Evolutionary conservation across 1,284 basidiomycete genomes (phyloP), one percentile per base, ranked within the genome.

Genomic region (Tilletia indica): DNA sequence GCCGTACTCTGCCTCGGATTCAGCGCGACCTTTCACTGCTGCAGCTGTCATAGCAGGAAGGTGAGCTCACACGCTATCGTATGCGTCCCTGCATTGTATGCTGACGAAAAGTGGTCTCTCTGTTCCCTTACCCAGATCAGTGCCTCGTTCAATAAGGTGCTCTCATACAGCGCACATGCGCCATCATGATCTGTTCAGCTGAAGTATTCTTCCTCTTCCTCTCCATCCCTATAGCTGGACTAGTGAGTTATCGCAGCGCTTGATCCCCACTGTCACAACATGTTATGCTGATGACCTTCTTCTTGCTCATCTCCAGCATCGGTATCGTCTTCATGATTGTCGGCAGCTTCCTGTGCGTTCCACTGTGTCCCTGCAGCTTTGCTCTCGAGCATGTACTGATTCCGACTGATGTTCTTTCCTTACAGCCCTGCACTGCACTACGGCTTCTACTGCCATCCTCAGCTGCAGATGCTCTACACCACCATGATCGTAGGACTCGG

Each of bases 261-360:
- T 31, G 25, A 31, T 31, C 25, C 2, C 25, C 25, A 31, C 25
- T 31, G 25, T n/a, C 25, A 31, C 25, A 31, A 31, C 25, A 31
- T 31, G 25, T 31, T 31, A 31, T 31, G 25, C 51, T 54, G 19
- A 54, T 12, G 12, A 19, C 51, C n/a, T 19, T 19, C n/a, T 54
- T 19, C 51, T 54, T n/a, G 12, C 51, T 19, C 16, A 31, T 31
- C 16, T 9, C 12, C 61, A 38, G 36, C 67, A 73, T 84, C 54
- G 87, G 87, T 48, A 95, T 89, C 70, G 86, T 87, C 31, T 82
- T 86, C 58, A 83, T 88, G 71, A 88, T 87, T 49, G 90, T 93
- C 56, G 93, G 93, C 58, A 93, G 92, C 39, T 92, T 92, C 83
- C 89, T 91, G 74, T 91, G 92, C 1, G 89, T 31, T 31, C 25